Percentiles rank a stretch among this genome's conserved stretches.
These are phyloP conservation scores for Plasmodium inui DNA, from an alignment of 169 alveolate species.

Conservation along the genomic window DNA sequence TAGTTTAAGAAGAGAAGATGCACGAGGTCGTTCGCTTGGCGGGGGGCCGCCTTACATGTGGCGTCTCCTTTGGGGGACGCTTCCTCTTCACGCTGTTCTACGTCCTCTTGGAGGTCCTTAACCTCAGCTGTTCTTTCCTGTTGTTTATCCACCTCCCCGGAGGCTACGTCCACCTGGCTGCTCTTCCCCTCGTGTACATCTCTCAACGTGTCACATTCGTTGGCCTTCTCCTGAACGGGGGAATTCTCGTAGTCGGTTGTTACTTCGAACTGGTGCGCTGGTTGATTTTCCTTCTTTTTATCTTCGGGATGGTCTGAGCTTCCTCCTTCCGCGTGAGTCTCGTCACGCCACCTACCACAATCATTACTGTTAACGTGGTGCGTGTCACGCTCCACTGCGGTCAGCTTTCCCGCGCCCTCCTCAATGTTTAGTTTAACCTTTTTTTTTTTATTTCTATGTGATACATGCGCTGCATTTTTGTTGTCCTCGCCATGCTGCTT, in stretches of 20 bases:
- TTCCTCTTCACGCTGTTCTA: too few relatives aligned
- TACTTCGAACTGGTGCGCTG: not conserved
- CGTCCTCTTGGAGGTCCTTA: too few relatives aligned
- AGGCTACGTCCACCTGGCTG: not conserved
- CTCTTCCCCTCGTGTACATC: not conserved
- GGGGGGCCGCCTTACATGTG: not conserved
- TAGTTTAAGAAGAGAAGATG: not conserved
- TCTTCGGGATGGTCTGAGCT: not conserved
- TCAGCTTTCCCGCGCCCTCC: not conserved
- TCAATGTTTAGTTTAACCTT: not conserved
- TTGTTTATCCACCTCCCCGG: too few relatives aligned
- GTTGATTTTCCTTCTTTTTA: not conserved
- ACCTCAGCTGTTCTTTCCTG: not conserved
- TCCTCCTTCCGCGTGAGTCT: not conserved
- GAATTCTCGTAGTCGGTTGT: not conserved
- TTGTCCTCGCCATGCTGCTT: not conserved
- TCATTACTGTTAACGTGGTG: not conserved
- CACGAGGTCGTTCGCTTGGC: not conserved
- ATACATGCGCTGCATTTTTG: not conserved
- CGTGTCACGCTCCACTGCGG: not conserved
- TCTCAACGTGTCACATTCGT: not conserved
- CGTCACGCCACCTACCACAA: not conserved
- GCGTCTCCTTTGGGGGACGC: not conserved
- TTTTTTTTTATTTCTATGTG: not conserved
- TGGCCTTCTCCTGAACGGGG: not conserved